Evolutionary conservation across 2,329 filamentous ascomycete genomes (phyloP), one percentile per base, ranked within the genome.

Genomic region (Westerdykella ornata): DNA sequence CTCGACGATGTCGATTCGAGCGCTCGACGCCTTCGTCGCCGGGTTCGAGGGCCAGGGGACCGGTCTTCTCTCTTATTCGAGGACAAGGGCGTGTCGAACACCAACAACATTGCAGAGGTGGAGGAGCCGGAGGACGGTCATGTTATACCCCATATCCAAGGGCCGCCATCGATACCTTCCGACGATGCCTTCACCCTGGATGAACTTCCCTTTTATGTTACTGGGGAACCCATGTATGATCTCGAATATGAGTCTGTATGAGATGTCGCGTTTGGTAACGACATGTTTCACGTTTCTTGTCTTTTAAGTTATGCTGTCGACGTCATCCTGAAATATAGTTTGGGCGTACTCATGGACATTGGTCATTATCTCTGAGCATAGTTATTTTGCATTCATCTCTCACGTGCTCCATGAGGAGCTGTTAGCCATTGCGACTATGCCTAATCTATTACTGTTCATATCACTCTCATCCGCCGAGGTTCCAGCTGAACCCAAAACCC

Each of bases 1-100:
- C 54, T 68, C 18, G 65, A 67, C 41, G 68, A 70, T 39, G 51
- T 65, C 31, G 60, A 63, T 30, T 52, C 54, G 6, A 62, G 51
- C 19, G 62, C 66, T 39, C 66, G 70, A 20, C 64, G 71, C 35
- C 59, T 72, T 29, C 61, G 70, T 43, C 62, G 70, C 39, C 61
- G 68, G 14, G 60, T 69, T 13, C 55, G 65, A 16, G 67, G 66
- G 13, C 66, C 66, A 9, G 56, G 53, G 38, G 63, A 68, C 31
- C 49, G 63, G 32, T 51, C 52, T 12, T 66, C 63, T 20, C 52
- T 68, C 18, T 57, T 63, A 39, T 68, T 68, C 38, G 65, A 66
- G 41, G 65, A 67, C 40, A 51, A 59, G 35, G 65, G 65, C n/a
- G 54, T 65, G 22, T 49, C 63, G 5, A 62, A 63, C 39, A 53